These are phyloP conservation scores for Lithospermum erythrorhizon DNA, from an alignment of 257 asterid genomes.

Conservation along the genomic window DNA sequence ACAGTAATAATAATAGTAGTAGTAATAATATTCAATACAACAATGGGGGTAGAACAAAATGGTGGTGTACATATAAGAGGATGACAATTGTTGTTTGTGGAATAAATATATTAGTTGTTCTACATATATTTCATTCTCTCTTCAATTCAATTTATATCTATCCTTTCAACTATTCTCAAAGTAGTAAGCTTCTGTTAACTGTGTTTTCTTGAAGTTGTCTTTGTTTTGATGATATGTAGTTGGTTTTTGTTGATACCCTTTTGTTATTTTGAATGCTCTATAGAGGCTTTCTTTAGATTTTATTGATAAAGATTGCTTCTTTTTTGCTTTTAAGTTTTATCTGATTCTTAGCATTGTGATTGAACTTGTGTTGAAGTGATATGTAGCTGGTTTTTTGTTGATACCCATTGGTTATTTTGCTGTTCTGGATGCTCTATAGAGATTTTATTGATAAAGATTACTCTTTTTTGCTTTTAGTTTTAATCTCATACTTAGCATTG, in stretches of 20 bases:
- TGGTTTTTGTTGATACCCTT: no score
- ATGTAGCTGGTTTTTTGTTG: no score
- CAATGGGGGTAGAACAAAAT: constrained; percentile 37
- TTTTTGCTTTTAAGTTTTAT: no score
- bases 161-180: constrained; percentile 35
- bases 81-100: constrained; percentile 57
- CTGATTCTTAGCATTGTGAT: no score
- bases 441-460: no score
- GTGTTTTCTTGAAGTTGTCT: neutral
- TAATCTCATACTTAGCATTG: neutral
- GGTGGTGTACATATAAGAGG: constrained; percentile 62
- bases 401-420: no score
- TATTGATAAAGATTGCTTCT: neutral
- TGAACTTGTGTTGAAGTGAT: no score
- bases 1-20: constrained; percentile 5
- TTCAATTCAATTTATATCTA: constrained; percentile 61
- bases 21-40: constrained; percentile 1
- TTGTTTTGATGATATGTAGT: neutral
- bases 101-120: constrained; percentile 63
- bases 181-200: constrained; percentile 24
- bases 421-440: no score
- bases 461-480: neutral
- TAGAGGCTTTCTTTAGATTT: constrained; percentile 4
- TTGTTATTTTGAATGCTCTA: neutral
- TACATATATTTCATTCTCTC: constrained; percentile 66